Conservation (phyloP, 2,329 filamentous ascomycete species). For the Aspergillus persii region DNA sequence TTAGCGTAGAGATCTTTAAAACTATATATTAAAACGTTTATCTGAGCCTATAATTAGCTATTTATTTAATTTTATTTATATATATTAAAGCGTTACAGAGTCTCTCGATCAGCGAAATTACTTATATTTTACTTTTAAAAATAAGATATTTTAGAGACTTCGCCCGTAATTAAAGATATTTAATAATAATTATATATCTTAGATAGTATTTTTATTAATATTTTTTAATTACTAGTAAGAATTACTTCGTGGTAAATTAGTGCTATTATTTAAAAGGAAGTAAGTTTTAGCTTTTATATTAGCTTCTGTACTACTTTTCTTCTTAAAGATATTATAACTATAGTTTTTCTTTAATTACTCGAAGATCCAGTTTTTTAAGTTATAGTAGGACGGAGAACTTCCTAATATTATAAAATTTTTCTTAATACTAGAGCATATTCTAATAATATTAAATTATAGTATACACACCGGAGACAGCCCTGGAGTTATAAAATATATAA, state of each 20-base stretch:
- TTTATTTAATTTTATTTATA: constrained; percentile 5
- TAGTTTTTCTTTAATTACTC: constrained; percentile 13
- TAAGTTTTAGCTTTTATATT: constrained; percentile 10
- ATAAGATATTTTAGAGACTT: constrained; percentile 11
- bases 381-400: constrained; percentile 10
- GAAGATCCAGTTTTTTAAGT: constrained; percentile 13
- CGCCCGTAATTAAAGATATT: constrained; percentile 13
- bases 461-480: constrained; percentile 13
- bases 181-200: constrained; percentile 1
- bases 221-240: constrained; percentile 12
- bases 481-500: constrained; percentile 21
- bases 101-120: constrained; percentile 11
- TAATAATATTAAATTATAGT: not conserved
- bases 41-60: constrained; percentile 1
- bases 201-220: constrained; percentile 10
- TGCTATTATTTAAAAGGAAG: constrained; percentile 11
- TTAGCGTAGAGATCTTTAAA: not conserved
- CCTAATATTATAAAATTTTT: constrained; percentile 10
- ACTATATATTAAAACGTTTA: not conserved
- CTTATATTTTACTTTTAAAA: constrained; percentile 10
- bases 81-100: constrained; percentile 13
- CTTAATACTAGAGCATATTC: no score
- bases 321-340: constrained; percentile 11
- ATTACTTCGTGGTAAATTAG: constrained; percentile 8
- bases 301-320: constrained; percentile 11